phyloP scores from a whole-genome alignment of 139 green algal genomes.

The Marvania coccoides region DNA sequence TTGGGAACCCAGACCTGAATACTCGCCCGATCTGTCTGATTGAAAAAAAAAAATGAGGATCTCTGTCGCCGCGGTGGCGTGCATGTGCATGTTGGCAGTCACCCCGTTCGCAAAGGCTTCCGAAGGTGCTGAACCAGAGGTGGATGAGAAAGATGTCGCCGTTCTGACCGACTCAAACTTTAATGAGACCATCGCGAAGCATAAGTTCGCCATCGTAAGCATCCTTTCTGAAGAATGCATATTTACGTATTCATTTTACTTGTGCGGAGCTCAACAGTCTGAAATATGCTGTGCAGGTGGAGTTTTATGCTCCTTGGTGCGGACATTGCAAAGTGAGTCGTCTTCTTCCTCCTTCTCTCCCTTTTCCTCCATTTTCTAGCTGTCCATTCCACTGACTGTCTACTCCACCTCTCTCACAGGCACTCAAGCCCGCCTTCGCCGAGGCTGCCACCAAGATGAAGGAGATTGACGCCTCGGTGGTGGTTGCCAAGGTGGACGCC shows the following conservation, averaged over 20 bases:
- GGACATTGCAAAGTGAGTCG: conserved; percentile 63
- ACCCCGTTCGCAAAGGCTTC: no score
- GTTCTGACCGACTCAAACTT: conserved; percentile 65
- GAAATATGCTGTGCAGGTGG: conserved; percentile 36
- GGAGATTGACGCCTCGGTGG: conserved; percentile 30
- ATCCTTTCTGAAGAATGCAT: neutral
- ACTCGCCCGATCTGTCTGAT: no score
- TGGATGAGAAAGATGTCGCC: conserved; percentile 58
- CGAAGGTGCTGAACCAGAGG: conserved; percentile 6
- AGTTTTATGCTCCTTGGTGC: conserved; percentile 77
- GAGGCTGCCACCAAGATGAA: conserved; percentile 64
- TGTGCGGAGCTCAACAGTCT: neutral
- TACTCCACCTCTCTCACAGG: conserved; percentile 22
- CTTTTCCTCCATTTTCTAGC: neutral
- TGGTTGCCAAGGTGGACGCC: conserved; percentile 77
- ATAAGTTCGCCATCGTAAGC: conserved; percentile 49
- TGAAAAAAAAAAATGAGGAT: no score
- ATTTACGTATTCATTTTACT: neutral
- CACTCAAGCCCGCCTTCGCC: conserved; percentile 63
- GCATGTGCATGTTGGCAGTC: no score
- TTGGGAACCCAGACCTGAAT: no score
- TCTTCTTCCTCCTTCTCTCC: neutral
- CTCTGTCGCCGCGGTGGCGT: no score
- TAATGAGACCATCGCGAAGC: conserved; percentile 35
- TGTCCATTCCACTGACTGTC: neutral